A percentile compares a stretch with the other conserved stretches of the same genome.
Evolutionary conservation across 2,329 filamentous ascomycete species (phyloP).

Genomic region (Alternaria hordeiaustralica): DNA sequence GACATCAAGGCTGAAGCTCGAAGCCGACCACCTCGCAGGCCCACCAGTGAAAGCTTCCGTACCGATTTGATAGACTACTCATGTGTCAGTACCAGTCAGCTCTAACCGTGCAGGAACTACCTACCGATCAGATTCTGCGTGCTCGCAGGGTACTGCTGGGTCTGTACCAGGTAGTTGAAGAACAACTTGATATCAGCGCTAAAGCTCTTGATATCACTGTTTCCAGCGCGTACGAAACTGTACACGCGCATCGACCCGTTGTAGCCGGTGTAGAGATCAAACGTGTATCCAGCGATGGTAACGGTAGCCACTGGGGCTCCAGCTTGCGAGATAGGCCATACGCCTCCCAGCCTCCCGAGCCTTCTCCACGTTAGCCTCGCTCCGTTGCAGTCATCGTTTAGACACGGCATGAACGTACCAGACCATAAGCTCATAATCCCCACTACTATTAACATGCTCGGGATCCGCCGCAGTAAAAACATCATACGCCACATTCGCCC

Average conservation of each 20-base stretch:
- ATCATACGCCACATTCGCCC: background rate
- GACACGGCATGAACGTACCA: too few species aligned
- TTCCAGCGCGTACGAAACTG: background rate
- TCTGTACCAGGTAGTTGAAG: background rate
- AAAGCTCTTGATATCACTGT: background rate
- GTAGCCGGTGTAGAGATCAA: background rate
- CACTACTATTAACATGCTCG: background rate
- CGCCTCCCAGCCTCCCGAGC: background rate
- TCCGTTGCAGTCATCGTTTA: too few species aligned
- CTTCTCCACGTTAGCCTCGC: background rate
- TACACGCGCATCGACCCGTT: background rate
- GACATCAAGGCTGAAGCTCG: background rate
- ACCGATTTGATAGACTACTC: background rate
- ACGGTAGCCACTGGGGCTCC: background rate
- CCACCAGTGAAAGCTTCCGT: background rate
- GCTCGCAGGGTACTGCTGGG: background rate
- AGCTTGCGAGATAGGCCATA: background rate
- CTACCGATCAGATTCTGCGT: background rate
- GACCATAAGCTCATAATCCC: background rate
- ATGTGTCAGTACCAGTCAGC: too few species aligned
- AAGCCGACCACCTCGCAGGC: background rate
- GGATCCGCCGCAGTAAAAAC: background rate
- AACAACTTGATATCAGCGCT: background rate
- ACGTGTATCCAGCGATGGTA: background rate
- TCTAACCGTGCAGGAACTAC: too few species aligned